A percentile compares a stretch with the other conserved stretches of the same genome.
phyloP scores from a whole-genome alignment of 805 yeast genomes.

The Schwanniomyces vanrijiae region DNA sequence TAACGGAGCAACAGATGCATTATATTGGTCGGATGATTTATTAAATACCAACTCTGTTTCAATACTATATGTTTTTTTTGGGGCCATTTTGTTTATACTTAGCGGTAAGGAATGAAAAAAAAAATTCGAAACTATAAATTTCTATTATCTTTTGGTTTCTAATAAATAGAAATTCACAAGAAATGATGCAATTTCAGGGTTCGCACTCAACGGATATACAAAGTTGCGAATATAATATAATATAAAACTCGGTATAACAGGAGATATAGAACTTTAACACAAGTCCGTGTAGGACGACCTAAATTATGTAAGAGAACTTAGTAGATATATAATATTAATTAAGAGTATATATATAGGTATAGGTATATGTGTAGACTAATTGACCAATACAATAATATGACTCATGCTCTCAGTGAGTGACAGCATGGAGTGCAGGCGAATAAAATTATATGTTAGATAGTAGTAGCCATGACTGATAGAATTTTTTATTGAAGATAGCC shows the following conservation, averaged over 20 bases:
- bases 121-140: neutral
- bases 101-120: neutral
- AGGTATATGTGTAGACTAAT: too few relatives aligned
- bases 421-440: too few relatives aligned
- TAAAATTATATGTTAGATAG: too few relatives aligned
- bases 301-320: too few relatives aligned
- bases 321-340: too few relatives aligned
- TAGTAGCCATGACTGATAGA: too few relatives aligned
- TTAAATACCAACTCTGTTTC: constrained; percentile 72
- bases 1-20: constrained; percentile 82
- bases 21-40: constrained; percentile 64
- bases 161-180: constrained; percentile 4
- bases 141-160: neutral
- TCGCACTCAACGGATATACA: neutral
- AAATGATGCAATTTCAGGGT: constrained; percentile 8
- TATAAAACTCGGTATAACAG: neutral
- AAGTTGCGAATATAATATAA: neutral
- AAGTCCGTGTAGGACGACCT: too few relatives aligned
- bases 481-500: too few relatives aligned
- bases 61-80: constrained; percentile 45
- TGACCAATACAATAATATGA: too few relatives aligned
- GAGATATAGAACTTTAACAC: neutral
- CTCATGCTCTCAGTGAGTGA: too few relatives aligned
- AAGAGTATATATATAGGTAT: too few relatives aligned
- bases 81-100: constrained; percentile 9